Conservation (phyloP, 371 early-diverging fungal genomes). For the Rhizopus stolonifer region DNA sequence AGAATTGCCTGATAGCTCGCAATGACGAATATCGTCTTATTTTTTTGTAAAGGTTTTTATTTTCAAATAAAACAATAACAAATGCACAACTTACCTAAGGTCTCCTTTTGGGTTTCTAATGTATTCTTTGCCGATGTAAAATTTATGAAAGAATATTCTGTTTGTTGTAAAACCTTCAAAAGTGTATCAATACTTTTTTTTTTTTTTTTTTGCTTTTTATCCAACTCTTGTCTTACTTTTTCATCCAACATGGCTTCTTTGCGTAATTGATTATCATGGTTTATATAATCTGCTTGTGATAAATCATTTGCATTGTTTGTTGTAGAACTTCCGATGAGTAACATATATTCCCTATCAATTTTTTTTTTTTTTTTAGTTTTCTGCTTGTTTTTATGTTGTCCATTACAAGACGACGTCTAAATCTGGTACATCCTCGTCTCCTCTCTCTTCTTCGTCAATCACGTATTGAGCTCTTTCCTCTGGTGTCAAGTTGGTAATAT, state of each 20-base stretch:
- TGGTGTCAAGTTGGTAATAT: slow-evolving; percentile 35
- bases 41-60: neutral
- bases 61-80: too few relatives aligned
- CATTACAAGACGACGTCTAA: slow-evolving; percentile 20
- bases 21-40: slow-evolving; percentile 29
- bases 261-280: slow-evolving; percentile 27
- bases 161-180: slow-evolving; percentile 24
- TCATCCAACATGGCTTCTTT: slow-evolving; percentile 21
- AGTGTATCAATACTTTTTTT: too few relatives aligned
- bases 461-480: slow-evolving; percentile 33
- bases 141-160: slow-evolving; percentile 16
- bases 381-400: too few relatives aligned
- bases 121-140: slow-evolving; percentile 19
- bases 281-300: slow-evolving; percentile 21
- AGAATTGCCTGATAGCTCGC: slow-evolving; percentile 26
- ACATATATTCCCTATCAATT: slow-evolving; percentile 32
- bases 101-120: slow-evolving; percentile 3
- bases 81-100: slow-evolving; percentile 6
- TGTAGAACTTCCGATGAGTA: slow-evolving; percentile 23
- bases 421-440: slow-evolving; percentile 4
- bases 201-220: too few relatives aligned
- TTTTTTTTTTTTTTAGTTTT: neutral
- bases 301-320: slow-evolving; percentile 28
- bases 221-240: slow-evolving; percentile 8
- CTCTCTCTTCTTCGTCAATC: slow-evolving; percentile 16